phyloP scores from a whole-genome alignment of 768 basidiomycete species.

The Leccinum obscurum region DNA sequence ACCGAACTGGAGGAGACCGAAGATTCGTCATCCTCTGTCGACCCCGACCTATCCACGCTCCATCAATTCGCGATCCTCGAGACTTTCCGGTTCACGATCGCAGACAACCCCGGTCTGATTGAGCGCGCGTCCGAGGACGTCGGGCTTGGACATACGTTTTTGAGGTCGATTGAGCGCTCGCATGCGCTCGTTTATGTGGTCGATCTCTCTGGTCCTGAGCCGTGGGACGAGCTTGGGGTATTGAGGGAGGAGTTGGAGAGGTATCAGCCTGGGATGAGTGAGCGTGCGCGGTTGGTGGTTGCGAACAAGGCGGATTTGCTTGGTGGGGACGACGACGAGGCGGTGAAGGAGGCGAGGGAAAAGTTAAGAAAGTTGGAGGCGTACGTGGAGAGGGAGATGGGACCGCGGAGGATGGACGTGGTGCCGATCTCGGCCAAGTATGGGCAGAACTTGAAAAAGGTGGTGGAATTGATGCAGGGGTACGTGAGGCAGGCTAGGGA shows the following conservation, averaged over 20 bases:
- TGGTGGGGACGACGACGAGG: slow-evolving; percentile 46
- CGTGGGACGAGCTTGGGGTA: slow-evolving; percentile 74
- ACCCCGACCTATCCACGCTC: slow-evolving; percentile 21
- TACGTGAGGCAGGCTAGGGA: slow-evolving; percentile 58
- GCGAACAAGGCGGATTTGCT: slow-evolving; percentile 96
- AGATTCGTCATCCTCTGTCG: not conserved
- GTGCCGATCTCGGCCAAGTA: slow-evolving; percentile 86
- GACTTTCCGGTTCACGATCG: slow-evolving; percentile 87
- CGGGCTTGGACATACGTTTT: slow-evolving; percentile 91
- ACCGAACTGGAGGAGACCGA: not conserved
- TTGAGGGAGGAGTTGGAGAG: slow-evolving; percentile 83
- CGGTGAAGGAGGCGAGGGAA: slow-evolving; percentile 51
- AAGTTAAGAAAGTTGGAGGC: slow-evolving; percentile 59
- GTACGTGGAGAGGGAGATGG: slow-evolving; percentile 53
- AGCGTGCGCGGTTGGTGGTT: slow-evolving; percentile 76
- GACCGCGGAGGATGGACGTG: slow-evolving; percentile 49
- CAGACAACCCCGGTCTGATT: slow-evolving; percentile 96
- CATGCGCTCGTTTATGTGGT: slow-evolving; percentile 90
- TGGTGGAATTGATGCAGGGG: slow-evolving; percentile 64
- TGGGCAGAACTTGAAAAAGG: slow-evolving; percentile 72
- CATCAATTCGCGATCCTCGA: slow-evolving; percentile 64
- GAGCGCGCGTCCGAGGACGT: slow-evolving; percentile 82
- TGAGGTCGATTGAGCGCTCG: slow-evolving; percentile 91
- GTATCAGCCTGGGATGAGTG: slow-evolving; percentile 77
- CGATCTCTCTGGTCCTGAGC: slow-evolving; percentile 72